A percentile compares a stretch with the other conserved stretches of the same genome.
Conservation (phyloP, 2,329 filamentous ascomycete species). For the Aspergillus luchuensis region DNA sequence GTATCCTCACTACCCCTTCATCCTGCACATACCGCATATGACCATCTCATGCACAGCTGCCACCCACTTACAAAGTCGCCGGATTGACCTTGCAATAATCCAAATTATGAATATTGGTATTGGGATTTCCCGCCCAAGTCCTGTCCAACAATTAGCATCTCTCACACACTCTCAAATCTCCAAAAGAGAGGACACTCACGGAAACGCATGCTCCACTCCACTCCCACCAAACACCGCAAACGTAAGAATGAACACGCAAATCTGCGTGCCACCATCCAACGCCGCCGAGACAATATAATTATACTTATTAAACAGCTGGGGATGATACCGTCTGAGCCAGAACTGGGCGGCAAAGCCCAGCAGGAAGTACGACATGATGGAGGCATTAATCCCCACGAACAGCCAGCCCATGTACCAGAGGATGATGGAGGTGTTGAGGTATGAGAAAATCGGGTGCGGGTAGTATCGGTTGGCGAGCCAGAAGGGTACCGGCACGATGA, state of each 20-base stretch:
- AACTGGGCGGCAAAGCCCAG: slow-evolving; percentile 10
- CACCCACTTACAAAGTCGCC: not conserved
- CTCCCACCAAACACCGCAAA: slow-evolving; percentile 15
- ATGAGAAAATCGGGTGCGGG: slow-evolving; percentile 1
- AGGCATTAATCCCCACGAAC: slow-evolving; percentile 9
- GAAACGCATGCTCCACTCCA: slow-evolving; percentile 11
- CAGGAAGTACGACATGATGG: slow-evolving; percentile 1
- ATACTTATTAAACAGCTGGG: slow-evolving; percentile 12
- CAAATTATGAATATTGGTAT: slow-evolving; percentile 4
- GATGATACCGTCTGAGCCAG: slow-evolving; percentile 11
- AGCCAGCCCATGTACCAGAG: slow-evolving; percentile 3
- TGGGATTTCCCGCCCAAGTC: not conserved
- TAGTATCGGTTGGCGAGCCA: slow-evolving; percentile 3
- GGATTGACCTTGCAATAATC: slow-evolving; percentile 9
- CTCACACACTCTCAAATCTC: no score
- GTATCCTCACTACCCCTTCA: not conserved
- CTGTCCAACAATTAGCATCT: not conserved
- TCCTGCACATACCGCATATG: not conserved
- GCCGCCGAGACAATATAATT: slow-evolving; percentile 14
- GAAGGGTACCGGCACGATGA: slow-evolving; percentile 3
- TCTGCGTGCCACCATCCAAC: slow-evolving; percentile 10
- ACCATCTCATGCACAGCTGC: not conserved
- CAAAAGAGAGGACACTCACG: not conserved
- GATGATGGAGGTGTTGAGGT: slow-evolving; percentile 14
- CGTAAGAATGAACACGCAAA: slow-evolving; percentile 13